Base-by-base conservation (phyloP, 164 flowering plant species). In the Brasenia schreberi region DNA sequence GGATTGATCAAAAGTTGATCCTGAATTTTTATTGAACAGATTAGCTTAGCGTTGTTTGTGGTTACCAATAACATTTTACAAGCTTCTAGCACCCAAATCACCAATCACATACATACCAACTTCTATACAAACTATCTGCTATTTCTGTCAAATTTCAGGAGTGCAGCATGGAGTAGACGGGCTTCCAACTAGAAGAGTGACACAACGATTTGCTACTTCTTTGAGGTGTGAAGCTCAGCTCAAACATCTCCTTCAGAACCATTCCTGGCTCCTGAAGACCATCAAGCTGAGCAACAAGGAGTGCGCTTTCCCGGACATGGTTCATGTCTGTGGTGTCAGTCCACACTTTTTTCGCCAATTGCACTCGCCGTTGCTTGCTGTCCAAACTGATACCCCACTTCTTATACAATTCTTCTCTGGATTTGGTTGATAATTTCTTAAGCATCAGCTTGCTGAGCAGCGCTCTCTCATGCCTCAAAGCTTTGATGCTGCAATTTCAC, bases 161-260 rank as follows among this genome's bases (percentile, higher is more conserved):
- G 16, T 49, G 10, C 16, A 14, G 10, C 56, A 49, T 49, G 56
- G 16, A 49, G 10, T 49, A 49, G 56, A 49, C 12, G 56, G 56
- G 56, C 56, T 6, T 49, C 56, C 56, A 49, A 49, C 56, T 49
- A 49, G 56, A 61, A 61, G 63, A 61, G 33, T 23, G 63, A 61
- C 19, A n/a, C 63, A 61, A 61, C 18, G 33, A 61, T 7, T 18
- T 11, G 63, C 63, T 18, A n/a, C 23, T 18, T 61, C 45, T 66
- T 19, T 78, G 76, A 5, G 92, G 86, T 5, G 90, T 73, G 75
- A 95, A 89, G 77, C 90, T 87, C n/a, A 95, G 92, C 10, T 96
- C 94, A 67, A 92, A 89, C 94, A 87, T 95, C 76, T 83, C 97
- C 79, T 90, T 92, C 33, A 81, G 74, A 52, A 86, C 85, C 58